These are phyloP conservation scores for Mycena belliarum DNA, from an alignment of 768 basidiomycete species.

Conservation along the genomic window DNA sequence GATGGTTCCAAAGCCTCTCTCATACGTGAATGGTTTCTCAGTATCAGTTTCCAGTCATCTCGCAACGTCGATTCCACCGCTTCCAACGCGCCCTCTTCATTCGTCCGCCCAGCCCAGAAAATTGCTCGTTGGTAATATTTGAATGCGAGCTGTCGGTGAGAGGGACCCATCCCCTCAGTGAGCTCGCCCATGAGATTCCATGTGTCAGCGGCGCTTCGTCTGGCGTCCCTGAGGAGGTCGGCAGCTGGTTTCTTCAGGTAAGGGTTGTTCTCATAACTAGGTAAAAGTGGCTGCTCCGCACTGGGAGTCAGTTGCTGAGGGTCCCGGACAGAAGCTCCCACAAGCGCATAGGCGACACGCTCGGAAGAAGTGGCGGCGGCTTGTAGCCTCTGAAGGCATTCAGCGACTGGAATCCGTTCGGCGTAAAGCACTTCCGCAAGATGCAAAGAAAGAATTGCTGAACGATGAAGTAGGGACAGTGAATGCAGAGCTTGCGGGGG, in stretches of 20 bases:
- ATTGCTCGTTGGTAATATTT: constrained; percentile 69
- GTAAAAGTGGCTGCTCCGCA: constrained; percentile 37
- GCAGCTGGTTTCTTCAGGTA: constrained; percentile 57
- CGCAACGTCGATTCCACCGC: constrained; percentile 57
- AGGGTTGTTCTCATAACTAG: constrained; percentile 46
- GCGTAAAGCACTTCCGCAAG: constrained; percentile 72
- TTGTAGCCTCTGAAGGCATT: constrained; percentile 56
- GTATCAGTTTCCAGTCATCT: constrained; percentile 61
- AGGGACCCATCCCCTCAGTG: constrained; percentile 46
- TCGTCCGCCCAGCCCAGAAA: constrained; percentile 59
- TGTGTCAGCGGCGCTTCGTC: constrained; percentile 70
- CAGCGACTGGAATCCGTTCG: constrained; percentile 36
- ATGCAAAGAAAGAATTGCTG: constrained; percentile 72
- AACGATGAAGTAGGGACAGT: constrained; percentile 69
- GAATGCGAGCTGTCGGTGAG: constrained; percentile 41
- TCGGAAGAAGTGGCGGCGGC: constrained; percentile 70
- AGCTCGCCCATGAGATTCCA: constrained; percentile 76
- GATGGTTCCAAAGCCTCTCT: constrained; percentile 28
- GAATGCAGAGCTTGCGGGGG: constrained; percentile 64
- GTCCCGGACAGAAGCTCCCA: constrained; percentile 38
- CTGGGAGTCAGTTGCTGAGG: constrained; percentile 35
- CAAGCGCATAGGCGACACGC: constrained; percentile 57
- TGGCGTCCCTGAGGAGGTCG: constrained; percentile 65
- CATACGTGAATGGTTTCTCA: constrained; percentile 59
- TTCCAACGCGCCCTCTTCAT: constrained; percentile 35